These are phyloP conservation scores for Cryptococcus sp. DNA, from an alignment of 1,284 basidiomycete species.

Conservation along the genomic window DNA sequence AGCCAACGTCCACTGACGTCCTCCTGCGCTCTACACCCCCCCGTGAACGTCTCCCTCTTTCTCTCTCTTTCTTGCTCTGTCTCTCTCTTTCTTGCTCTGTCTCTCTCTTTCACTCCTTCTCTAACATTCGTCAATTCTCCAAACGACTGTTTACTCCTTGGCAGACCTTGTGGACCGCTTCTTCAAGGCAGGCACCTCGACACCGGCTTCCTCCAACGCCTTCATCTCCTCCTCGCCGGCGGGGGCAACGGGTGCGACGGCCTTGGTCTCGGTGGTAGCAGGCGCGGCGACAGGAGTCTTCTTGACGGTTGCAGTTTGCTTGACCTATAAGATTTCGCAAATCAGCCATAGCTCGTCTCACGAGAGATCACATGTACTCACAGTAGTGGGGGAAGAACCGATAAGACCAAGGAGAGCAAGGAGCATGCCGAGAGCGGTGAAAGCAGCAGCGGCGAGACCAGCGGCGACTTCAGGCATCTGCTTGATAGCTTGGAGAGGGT, in stretches of 20 bases:
- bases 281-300: constrained; percentile 3
- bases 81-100: too few species aligned
- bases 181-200: constrained; percentile 27
- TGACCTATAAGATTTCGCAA: constrained; percentile 29
- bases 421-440: constrained; percentile 81
- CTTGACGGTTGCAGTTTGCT: constrained; percentile 45
- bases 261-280: constrained; percentile 27
- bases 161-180: constrained; percentile 39
- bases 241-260: constrained; percentile 31
- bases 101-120: too few species aligned
- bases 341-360: constrained; percentile 6
- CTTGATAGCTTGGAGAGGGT: constrained; percentile 66
- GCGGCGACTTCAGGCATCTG: constrained; percentile 81
- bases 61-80: too few species aligned
- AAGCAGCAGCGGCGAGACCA: constrained; percentile 67
- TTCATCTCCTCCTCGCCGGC: constrained; percentile 36
- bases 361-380: constrained; percentile 4
- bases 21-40: too few species aligned
- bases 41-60: too few species aligned
- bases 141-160: constrained; percentile 19
- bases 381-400: constrained; percentile 55
- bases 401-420: constrained; percentile 75
- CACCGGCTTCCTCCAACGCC: constrained; percentile 29
- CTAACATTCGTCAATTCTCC: too few species aligned
- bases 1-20: too few species aligned